These are phyloP conservation scores for Lodderomyces beijingensis DNA, from an alignment of 1,139 yeast genomes.

Conservation along the genomic window DNA sequence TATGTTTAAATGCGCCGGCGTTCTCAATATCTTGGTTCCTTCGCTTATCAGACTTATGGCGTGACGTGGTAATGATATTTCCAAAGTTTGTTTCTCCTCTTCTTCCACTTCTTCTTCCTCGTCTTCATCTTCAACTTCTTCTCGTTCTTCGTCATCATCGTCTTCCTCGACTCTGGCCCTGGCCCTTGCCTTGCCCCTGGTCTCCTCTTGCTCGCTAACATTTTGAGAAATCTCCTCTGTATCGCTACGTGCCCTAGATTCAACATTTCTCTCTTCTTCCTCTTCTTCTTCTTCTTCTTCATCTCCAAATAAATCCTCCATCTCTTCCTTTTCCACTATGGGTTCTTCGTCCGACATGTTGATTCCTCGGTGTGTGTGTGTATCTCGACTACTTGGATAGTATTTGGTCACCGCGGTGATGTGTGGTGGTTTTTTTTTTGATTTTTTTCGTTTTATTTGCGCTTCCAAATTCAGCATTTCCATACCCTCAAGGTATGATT, in stretches of 20 bases:
- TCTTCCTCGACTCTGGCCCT: slow-evolving; percentile 17
- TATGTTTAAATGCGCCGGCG: slow-evolving; percentile 78
- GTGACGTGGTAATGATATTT: slow-evolving; percentile 72
- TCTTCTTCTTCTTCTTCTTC: slow-evolving; percentile 12
- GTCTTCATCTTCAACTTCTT: slow-evolving; percentile 19
- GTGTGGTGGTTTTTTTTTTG: no score
- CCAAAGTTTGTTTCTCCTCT: slow-evolving; percentile 46
- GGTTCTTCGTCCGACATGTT: slow-evolving; percentile 13
- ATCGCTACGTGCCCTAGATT: slow-evolving; percentile 9
- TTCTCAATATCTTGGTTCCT: slow-evolving; percentile 54
- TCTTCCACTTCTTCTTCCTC: slow-evolving; percentile 17
- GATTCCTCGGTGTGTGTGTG: no score
- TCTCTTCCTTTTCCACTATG: slow-evolving; percentile 22
- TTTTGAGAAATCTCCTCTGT: slow-evolving; percentile 15
- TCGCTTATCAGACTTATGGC: slow-evolving; percentile 46
- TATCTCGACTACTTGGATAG: no score
- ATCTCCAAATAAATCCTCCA: slow-evolving; percentile 44
- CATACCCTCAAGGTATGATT: no score
- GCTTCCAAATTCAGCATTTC: no score
- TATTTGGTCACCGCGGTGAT: no score
- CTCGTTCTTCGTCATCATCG: slow-evolving; percentile 2
- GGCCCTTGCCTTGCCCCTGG: not conserved
- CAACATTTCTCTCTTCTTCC: slow-evolving; percentile 19
- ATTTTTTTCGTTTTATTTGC: no score
- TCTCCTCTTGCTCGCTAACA: no score